phyloP scores from a whole-genome alignment of 805 yeast species.

The Cyberlindnera maclurae region DNA sequence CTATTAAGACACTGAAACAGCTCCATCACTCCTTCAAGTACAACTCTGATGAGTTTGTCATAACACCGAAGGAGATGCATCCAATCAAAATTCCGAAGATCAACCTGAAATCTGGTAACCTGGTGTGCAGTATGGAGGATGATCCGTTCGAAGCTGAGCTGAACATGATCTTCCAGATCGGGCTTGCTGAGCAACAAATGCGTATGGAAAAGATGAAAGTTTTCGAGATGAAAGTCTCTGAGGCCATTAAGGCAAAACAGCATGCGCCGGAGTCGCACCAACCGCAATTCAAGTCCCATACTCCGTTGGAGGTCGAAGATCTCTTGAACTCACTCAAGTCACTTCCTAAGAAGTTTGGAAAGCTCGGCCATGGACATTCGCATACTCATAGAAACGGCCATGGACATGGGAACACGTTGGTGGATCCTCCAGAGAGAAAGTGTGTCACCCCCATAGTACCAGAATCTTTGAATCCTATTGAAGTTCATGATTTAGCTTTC shows the following conservation, averaged over 20 bases:
- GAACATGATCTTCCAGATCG: slow-evolving; percentile 56
- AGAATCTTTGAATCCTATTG: not conserved
- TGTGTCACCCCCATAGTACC: not conserved
- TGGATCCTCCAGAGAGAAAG: too few species aligned
- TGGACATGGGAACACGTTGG: too few species aligned
- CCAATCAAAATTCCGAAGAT: slow-evolving; percentile 49
- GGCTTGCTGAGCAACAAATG: slow-evolving; percentile 54
- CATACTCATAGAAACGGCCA: too few species aligned
- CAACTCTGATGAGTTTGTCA: slow-evolving; percentile 30
- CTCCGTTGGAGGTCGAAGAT: slow-evolving; percentile 4
- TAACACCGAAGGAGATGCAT: slow-evolving; percentile 33
- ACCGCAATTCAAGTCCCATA: not conserved
- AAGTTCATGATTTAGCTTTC: not conserved
- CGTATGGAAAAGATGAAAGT: slow-evolving; percentile 45
- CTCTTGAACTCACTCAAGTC: slow-evolving; percentile 2
- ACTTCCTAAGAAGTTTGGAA: slow-evolving; percentile 4
- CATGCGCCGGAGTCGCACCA: too few species aligned
- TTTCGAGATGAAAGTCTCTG: slow-evolving; percentile 29
- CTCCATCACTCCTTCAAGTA: slow-evolving; percentile 41
- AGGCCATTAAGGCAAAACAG: slow-evolving; percentile 1
- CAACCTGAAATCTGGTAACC: slow-evolving; percentile 44
- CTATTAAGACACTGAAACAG: slow-evolving; percentile 61
- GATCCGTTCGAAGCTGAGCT: slow-evolving; percentile 85
- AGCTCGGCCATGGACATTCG: slow-evolving; percentile 2
- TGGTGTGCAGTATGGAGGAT: slow-evolving; percentile 68